phyloP scores from a whole-genome alignment of 2,329 filamentous ascomycete genomes.

The Scorias spongiosa region DNA sequence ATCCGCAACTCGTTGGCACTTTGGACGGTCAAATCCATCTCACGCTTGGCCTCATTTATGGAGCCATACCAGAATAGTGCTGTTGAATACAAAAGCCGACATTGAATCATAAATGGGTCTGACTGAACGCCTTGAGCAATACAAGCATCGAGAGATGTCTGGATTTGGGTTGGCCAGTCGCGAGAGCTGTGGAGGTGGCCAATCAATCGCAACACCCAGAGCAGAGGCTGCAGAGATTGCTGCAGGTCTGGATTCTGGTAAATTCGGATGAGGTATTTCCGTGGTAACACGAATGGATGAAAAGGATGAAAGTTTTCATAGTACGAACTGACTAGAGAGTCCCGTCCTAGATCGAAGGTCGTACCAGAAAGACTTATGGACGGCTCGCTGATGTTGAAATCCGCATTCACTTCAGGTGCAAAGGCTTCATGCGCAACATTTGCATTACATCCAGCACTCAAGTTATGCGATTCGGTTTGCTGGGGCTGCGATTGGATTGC shows the following conservation, averaged over 20 bases:
- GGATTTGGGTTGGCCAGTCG: neutral
- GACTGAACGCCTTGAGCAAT: neutral
- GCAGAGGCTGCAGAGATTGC: neutral
- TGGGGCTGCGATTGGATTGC: neutral
- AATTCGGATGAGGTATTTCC: neutral
- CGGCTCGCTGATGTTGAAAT: neutral
- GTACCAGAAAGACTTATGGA: neutral
- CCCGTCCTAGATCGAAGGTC: neutral
- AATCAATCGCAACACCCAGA: neutral
- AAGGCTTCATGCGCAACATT: neutral
- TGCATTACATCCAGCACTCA: neutral
- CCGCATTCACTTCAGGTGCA: too few relatives aligned
- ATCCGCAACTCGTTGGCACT: neutral
- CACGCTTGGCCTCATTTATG: neutral
- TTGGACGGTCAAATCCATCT: neutral
- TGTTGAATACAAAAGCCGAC: constrained; percentile 1
- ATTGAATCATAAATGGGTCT: neutral
- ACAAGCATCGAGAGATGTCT: neutral
- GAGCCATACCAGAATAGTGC: constrained; percentile 1
- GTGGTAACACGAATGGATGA: neutral
- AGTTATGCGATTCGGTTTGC: neutral
- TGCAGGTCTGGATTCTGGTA: neutral
- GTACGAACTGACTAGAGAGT: neutral
- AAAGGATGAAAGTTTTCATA: neutral
- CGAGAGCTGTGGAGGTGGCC: neutral